Evolutionary conservation across 768 basidiomycete genomes (phyloP).

Genomic region (Boletus rubroflammeus): DNA sequence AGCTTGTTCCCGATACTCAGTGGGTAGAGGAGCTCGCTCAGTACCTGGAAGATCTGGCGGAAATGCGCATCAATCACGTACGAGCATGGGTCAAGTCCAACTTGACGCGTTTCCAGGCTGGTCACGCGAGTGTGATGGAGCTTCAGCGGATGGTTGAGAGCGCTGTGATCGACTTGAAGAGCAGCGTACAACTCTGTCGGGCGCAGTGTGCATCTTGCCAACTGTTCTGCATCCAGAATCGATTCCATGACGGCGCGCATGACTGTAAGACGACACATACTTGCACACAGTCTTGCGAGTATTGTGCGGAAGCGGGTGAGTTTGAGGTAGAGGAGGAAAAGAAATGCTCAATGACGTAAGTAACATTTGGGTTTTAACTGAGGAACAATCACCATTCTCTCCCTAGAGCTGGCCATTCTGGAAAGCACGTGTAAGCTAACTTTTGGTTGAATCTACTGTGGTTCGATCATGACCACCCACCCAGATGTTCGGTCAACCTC

Average conservation of each 20-base stretch:
- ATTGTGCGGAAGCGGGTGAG: conserved; percentile 30
- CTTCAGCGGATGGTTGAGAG: conserved; percentile 43
- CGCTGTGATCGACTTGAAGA: conserved; percentile 43
- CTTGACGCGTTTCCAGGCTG: conserved; percentile 43
- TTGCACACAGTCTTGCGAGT: conserved; percentile 45
- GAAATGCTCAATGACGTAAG: conserved; percentile 47
- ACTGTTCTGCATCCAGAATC: conserved; percentile 44
- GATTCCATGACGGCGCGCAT: conserved; percentile 45
- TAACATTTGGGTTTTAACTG: not conserved
- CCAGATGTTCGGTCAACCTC: conserved; percentile 47
- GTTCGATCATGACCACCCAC: not conserved
- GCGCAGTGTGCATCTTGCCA: conserved; percentile 46
- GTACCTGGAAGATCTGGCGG: conserved; percentile 41
- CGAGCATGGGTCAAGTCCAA: conserved; percentile 50
- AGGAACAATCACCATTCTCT: not conserved
- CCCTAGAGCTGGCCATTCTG: conserved; percentile 52
- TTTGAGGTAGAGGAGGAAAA: conserved; percentile 29
- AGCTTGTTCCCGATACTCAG: conserved; percentile 35
- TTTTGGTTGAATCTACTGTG: not conserved
- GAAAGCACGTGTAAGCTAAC: conserved; percentile 48
- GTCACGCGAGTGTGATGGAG: conserved; percentile 42
- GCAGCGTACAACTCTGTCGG: conserved; percentile 49
- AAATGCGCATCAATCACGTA: conserved; percentile 46
- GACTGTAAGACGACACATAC: conserved; percentile 48
- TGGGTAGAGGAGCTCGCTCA: conserved; percentile 40